Evolutionary conservation across 2,329 filamentous ascomycete genomes (phyloP).

Genomic region (Knoxdaviesia capensis): DNA sequence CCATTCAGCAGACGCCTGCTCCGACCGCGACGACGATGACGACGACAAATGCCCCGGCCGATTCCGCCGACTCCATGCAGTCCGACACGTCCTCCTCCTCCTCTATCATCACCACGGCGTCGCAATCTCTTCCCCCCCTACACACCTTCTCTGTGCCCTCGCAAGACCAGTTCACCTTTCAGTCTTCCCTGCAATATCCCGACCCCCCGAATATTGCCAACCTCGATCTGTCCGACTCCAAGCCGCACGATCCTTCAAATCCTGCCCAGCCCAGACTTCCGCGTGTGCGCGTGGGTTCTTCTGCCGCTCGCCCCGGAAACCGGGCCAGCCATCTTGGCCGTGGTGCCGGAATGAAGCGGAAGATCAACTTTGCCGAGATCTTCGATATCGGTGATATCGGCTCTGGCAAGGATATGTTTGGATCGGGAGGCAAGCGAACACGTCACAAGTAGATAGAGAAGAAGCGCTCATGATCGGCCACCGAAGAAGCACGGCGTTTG

Average conservation of each 20-base stretch:
- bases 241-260: constrained; percentile 17
- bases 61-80: constrained; percentile 6
- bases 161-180: constrained; percentile 48
- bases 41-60: constrained; percentile 16
- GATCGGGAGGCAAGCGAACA: constrained; percentile 26
- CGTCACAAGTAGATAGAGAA: constrained; percentile 19
- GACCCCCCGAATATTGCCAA: constrained; percentile 33
- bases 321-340: constrained; percentile 29
- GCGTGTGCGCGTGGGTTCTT: constrained; percentile 2
- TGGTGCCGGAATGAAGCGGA: constrained; percentile 51
- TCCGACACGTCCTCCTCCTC: constrained; percentile 1
- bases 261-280: constrained; percentile 3
- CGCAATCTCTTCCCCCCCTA: constrained; percentile 5
- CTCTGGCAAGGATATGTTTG: constrained; percentile 39
- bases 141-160: constrained; percentile 27
- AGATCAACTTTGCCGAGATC: constrained; percentile 54
- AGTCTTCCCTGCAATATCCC: constrained; percentile 35
- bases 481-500: no score
- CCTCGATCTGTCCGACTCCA: constrained; percentile 34
- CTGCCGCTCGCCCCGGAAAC: constrained; percentile 8
- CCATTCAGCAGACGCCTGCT: constrained; percentile 3
- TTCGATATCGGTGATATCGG: constrained; percentile 49
- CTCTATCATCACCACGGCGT: background rate
- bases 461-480: no score
- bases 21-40: constrained; percentile 8